These are phyloP conservation scores for Groenewaldozyma sp. DNA, from an alignment of 1,139 yeast species.

Conservation along the genomic window DNA sequence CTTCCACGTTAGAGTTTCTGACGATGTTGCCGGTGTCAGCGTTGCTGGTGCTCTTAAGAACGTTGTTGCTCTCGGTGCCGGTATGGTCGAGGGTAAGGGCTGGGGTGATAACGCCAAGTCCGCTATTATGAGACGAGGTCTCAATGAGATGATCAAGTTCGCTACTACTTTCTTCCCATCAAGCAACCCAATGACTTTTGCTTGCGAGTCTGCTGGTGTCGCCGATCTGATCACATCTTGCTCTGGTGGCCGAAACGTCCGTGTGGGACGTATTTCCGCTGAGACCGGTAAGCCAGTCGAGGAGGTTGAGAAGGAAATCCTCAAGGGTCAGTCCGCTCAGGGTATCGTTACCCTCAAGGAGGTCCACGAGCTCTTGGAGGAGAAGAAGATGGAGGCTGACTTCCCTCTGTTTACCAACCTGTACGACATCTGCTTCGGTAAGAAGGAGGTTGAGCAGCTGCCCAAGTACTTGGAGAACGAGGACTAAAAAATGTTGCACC, in stretches of 20 bases:
- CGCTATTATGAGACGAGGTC: slow-evolving; percentile 90
- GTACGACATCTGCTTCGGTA: slow-evolving; percentile 66
- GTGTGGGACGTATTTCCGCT: slow-evolving; percentile 60
- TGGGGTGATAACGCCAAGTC: slow-evolving; percentile 99
- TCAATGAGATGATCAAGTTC: slow-evolving; percentile 77
- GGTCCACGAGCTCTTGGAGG: slow-evolving; percentile 72
- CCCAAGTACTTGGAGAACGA: slow-evolving; percentile 24
- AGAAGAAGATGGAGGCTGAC: slow-evolving; percentile 51
- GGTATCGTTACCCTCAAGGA: slow-evolving; percentile 85
- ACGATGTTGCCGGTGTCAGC: slow-evolving; percentile 89
- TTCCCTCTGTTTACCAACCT: slow-evolving; percentile 87
- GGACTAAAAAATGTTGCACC: too few relatives aligned
- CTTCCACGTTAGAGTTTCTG: slow-evolving; percentile 84
- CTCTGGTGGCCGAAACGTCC: slow-evolving; percentile 91
- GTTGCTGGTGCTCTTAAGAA: slow-evolving; percentile 93
- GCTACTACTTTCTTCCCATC: slow-evolving; percentile 67
- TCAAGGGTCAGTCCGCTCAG: slow-evolving; percentile 92
- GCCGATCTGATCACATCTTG: slow-evolving; percentile 96
- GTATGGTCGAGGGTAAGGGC: slow-evolving; percentile 89
- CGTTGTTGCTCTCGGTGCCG: slow-evolving; percentile 88
- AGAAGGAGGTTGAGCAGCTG: slow-evolving; percentile 32
- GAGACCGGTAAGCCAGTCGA: slow-evolving; percentile 61
- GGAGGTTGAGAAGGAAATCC: slow-evolving; percentile 70
- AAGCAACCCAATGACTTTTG: slow-evolving; percentile 66
- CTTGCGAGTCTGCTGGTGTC: slow-evolving; percentile 90